Percentiles rank a stretch among this genome's conserved stretches.
Evolutionary conservation across 2,329 filamentous ascomycete species (phyloP).

Genomic region (Pseudocercospora macadamiae): DNA sequence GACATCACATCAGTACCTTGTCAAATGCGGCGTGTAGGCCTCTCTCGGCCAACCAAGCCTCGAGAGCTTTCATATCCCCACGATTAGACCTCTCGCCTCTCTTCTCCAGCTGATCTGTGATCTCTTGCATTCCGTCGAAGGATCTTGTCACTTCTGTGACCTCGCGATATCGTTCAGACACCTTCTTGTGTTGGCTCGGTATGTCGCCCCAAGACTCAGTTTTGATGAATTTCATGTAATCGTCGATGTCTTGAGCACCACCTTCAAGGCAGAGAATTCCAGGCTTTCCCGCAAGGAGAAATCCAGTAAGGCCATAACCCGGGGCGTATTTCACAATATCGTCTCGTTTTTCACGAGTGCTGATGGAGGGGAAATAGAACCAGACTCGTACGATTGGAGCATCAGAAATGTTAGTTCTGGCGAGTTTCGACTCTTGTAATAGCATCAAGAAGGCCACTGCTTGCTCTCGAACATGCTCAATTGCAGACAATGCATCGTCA

Average conservation of each 20-base stretch:
- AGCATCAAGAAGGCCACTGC: constrained; percentile 23
- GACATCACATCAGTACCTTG: constrained; percentile 42
- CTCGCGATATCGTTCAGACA: constrained; percentile 59
- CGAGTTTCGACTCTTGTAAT: background rate
- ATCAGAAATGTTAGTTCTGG: background rate
- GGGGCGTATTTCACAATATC: constrained; percentile 61
- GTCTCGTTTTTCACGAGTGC: constrained; percentile 61
- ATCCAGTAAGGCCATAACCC: constrained; percentile 58
- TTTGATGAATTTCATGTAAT: constrained; percentile 66
- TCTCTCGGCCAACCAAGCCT: constrained; percentile 52
- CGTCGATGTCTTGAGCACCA: constrained; percentile 52
- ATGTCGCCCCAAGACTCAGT: constrained; percentile 67
- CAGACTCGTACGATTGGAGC: constrained; percentile 55
- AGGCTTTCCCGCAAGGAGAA: constrained; percentile 63
- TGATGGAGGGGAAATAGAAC: constrained; percentile 67
- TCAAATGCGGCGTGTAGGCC: constrained; percentile 51
- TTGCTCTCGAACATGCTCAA: constrained; percentile 50
- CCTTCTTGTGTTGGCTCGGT: constrained; percentile 64
- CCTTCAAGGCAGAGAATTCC: constrained; percentile 59
- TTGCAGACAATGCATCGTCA: constrained; percentile 50
- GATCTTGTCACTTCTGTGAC: constrained; percentile 40
- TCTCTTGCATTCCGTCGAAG: constrained; percentile 61
- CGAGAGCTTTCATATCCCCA: constrained; percentile 58
- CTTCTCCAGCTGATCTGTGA: constrained; percentile 56
- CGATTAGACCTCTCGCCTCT: constrained; percentile 55